Conservation (phyloP, 768 basidiomycete genomes). For the Termitomyces sp. region DNA sequence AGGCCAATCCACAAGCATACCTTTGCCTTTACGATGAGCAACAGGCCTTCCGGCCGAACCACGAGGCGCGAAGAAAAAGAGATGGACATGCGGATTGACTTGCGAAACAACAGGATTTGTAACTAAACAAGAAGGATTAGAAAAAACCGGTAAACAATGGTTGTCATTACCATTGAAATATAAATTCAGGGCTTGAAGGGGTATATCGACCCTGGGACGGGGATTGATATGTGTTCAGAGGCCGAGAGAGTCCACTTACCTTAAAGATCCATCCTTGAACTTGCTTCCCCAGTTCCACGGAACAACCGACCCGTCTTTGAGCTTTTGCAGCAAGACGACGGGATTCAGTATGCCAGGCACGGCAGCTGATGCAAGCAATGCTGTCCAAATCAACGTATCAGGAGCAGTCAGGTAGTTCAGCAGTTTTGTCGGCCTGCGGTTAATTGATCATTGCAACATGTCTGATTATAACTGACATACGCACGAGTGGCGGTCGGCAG, state of each 20-base stretch:
- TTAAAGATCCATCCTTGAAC: constrained; percentile 90
- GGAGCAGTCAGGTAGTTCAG: constrained; percentile 97
- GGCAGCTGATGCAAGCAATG: constrained; percentile 84
- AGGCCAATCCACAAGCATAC: constrained; percentile 32
- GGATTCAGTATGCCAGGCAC: constrained; percentile 96
- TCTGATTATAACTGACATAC: background rate
- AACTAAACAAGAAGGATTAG: constrained; percentile 41
- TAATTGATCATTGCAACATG: constrained; percentile 6
- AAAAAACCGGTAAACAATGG: background rate
- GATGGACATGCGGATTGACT: constrained; percentile 88
- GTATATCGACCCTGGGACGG: constrained; percentile 81
- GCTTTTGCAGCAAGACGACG: constrained; percentile 93
- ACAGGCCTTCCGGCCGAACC: constrained; percentile 93
- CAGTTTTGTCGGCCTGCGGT: constrained; percentile 89
- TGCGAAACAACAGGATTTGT: constrained; percentile 94
- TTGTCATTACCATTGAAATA: constrained; percentile 72
- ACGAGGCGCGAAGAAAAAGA: constrained; percentile 92
- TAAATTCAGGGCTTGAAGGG: constrained; percentile 82
- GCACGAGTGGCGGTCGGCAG: constrained; percentile 84
- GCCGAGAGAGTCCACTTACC: constrained; percentile 40
- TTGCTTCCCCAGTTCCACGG: constrained; percentile 96
- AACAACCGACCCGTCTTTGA: constrained; percentile 71
- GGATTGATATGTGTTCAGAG: background rate
- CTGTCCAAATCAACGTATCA: constrained; percentile 82
- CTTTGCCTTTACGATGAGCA: constrained; percentile 91